Evolutionary conservation across 306 rosid species (phyloP).

Genomic region (Arachis stenosperma): DNA sequence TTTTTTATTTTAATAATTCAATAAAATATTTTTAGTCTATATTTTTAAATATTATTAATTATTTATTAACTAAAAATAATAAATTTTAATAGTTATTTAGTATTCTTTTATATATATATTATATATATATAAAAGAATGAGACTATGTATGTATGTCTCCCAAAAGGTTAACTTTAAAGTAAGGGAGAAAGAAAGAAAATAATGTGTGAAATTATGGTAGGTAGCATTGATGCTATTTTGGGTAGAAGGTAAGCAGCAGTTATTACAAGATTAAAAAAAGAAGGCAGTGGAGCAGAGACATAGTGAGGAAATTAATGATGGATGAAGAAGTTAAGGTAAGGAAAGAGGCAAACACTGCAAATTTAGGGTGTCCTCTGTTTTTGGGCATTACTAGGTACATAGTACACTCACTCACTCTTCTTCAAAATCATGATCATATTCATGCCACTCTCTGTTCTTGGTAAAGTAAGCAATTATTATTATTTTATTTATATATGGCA

Average conservation of each 20-base stretch:
- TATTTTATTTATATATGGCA: not conserved
- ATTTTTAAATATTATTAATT: no score
- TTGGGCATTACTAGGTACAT: slow-evolving; percentile 1
- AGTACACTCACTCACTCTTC: slow-evolving; percentile 5
- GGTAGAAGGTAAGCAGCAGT: not conserved
- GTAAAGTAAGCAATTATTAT: slow-evolving; percentile 28
- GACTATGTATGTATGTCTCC: no score
- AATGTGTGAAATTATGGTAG: no score
- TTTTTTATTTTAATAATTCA: no score
- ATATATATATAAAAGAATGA: no score
- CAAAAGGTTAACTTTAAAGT: no score
- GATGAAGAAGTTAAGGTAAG: not conserved
- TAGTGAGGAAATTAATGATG: not conserved
- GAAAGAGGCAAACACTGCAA: not conserved
- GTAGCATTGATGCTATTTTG: not conserved
- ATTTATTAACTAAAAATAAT: no score
- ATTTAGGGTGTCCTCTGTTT: slow-evolving; percentile 10
- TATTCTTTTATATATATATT: no score
- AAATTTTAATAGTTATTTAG: no score
- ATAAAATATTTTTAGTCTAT: no score
- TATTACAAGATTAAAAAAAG: not conserved
- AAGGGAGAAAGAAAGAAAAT: no score
- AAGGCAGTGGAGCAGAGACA: not conserved
- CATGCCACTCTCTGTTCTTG: not conserved
- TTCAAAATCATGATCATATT: slow-evolving; percentile 7